A percentile compares a stretch with the other conserved stretches of the same genome.
Conservation (phyloP, 2,329 filamentous ascomycete genomes). For the Claviceps digitariae region DNA sequence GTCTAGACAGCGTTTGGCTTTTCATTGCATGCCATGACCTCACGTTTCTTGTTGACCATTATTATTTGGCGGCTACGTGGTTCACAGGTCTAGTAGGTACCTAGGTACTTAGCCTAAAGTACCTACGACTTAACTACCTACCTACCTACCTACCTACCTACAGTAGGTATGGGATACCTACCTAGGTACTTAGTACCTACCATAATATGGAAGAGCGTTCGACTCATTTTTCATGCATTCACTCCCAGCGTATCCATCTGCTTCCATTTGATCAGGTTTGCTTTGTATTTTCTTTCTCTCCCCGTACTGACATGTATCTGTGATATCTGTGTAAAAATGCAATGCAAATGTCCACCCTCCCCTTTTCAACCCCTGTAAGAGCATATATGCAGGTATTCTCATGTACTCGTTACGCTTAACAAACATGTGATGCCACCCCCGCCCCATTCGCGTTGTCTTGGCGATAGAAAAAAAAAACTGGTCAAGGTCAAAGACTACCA, state of each 20-base stretch:
- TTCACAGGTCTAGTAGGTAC: no score
- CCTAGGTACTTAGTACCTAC: background rate
- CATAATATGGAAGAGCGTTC: background rate
- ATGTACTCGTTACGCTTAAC: conserved; percentile 10
- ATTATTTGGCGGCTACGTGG: background rate
- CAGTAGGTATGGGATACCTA: no score
- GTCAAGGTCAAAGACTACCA: conserved; percentile 45
- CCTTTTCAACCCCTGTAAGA: background rate
- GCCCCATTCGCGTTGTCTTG: background rate
- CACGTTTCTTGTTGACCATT: background rate
- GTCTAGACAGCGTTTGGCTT: background rate
- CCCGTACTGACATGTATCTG: background rate
- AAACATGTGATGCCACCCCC: conserved; percentile 2
- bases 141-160: no score
- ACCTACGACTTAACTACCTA: no score
- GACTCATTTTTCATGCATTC: background rate
- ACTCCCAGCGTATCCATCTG: background rate
- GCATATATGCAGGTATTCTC: conserved; percentile 9
- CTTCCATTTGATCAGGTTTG: background rate
- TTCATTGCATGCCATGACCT: background rate
- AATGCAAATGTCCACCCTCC: background rate
- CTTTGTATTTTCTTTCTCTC: background rate
- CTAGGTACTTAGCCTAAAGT: no score
- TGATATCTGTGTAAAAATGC: background rate
- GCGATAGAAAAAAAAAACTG: conserved; percentile 8